Evolutionary conservation across 371 early-diverging fungal species (phyloP).

Genomic region (Rhizopus sp.): DNA sequence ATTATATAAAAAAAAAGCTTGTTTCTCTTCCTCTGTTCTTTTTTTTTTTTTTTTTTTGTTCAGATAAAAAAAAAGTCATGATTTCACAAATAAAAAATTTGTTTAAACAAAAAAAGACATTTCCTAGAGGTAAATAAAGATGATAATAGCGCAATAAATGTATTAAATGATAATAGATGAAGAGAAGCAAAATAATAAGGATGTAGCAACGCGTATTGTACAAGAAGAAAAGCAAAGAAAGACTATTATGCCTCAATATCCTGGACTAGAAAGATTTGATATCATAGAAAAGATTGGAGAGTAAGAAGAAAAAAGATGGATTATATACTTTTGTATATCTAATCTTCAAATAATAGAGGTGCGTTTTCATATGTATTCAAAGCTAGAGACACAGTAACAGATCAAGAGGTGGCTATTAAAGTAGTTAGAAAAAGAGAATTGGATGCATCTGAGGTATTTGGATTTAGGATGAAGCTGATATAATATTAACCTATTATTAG

Average conservation of each 20-base stretch:
- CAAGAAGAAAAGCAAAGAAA: conserved; percentile 28
- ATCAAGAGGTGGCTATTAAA: conserved; percentile 79
- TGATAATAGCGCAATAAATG: background rate
- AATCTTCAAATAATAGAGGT: conserved; percentile 46
- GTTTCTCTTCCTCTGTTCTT: background rate
- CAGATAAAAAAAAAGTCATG: conserved; percentile 15
- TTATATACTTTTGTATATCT: no score
- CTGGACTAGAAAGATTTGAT: conserved; percentile 62
- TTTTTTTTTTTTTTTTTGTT: no score
- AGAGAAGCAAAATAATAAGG: conserved; percentile 25
- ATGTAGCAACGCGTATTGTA: conserved; percentile 23
- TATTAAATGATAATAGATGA: conserved; percentile 3
- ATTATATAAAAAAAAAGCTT: background rate
- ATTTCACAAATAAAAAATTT: conserved; percentile 28
- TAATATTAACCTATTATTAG: conserved; percentile 32
- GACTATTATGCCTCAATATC: conserved; percentile 34
- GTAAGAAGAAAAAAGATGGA: conserved; percentile 45
- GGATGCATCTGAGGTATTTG: conserved; percentile 54
- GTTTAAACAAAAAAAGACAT: conserved; percentile 25
- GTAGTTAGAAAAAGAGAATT: conserved; percentile 68
- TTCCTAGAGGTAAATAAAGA: conserved; percentile 18
- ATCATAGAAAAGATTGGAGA: conserved; percentile 70
- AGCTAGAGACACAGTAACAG: conserved; percentile 60
- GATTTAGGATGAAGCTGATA: background rate
- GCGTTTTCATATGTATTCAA: conserved; percentile 81